phyloP scores from a whole-genome alignment of 352 stramenopile genomes.

The Globisporangium yorkense region DNA sequence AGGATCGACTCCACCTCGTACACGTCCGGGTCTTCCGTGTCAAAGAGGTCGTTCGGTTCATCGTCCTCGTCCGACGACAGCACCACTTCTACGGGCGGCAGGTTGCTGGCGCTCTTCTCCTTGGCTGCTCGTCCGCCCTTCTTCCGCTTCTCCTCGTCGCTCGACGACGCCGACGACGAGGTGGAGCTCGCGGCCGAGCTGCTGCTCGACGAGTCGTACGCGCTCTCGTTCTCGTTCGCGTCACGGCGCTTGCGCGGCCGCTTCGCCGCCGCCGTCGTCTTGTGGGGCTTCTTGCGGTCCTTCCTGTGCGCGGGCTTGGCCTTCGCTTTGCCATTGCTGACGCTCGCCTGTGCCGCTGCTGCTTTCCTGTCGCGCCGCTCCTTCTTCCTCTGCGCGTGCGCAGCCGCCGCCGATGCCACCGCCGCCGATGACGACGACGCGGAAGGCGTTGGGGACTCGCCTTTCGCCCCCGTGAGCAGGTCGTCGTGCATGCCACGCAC shows the following conservation, averaged over 20 bases:
- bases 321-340: slow-evolving; percentile 13
- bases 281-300: slow-evolving; percentile 9
- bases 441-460: not conserved
- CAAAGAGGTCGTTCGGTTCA: slow-evolving; percentile 71
- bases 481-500: slow-evolving; percentile 41
- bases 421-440: not conserved
- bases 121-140: slow-evolving; percentile 8
- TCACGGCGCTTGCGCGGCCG: slow-evolving; percentile 11
- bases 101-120: slow-evolving; percentile 34
- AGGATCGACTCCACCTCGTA: slow-evolving; percentile 78
- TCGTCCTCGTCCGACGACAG: slow-evolving; percentile 72
- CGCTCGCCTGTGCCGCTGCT: not conserved
- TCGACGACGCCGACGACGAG: slow-evolving; percentile 17
- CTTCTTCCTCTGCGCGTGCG: slow-evolving; percentile 14
- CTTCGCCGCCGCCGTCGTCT: slow-evolving; percentile 4
- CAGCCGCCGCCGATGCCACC: not conserved
- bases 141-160: slow-evolving; percentile 18
- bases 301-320: slow-evolving; percentile 7
- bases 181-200: not conserved
- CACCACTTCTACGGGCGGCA: slow-evolving; percentile 53
- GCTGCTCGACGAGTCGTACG: slow-evolving; percentile 25
- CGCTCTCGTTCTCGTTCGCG: slow-evolving; percentile 16
- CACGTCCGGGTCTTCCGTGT: slow-evolving; percentile 71
- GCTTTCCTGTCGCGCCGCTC: slow-evolving; percentile 15
- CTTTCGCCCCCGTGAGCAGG: slow-evolving; percentile 12